These are phyloP conservation scores for Talinum fruticosum DNA, from an alignment of 148 eudicot genomes.

Conservation along the genomic window DNA sequence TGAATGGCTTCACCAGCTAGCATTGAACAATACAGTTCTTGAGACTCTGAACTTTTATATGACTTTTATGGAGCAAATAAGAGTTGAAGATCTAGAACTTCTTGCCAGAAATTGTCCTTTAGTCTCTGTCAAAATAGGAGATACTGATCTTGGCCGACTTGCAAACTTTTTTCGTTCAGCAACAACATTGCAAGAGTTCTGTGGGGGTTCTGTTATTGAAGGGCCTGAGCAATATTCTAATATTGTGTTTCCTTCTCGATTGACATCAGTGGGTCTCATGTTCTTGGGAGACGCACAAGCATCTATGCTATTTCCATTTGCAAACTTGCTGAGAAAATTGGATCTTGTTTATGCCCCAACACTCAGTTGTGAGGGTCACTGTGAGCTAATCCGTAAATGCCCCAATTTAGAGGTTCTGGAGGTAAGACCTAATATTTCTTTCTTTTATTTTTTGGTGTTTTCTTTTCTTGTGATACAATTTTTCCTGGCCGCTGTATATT, in stretches of 20 bases:
- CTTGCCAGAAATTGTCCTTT: constrained; percentile 77
- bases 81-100: constrained; percentile 58
- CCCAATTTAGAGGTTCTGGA: constrained; percentile 90
- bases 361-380: constrained; percentile 70
- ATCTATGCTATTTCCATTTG: constrained; percentile 62
- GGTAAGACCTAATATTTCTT: constrained; percentile 41
- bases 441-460: background rate
- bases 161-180: constrained; percentile 55
- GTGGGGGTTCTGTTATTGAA: constrained; percentile 69
- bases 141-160: constrained; percentile 62
- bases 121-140: constrained; percentile 66
- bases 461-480: background rate
- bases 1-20: constrained; percentile 83
- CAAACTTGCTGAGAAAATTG: constrained; percentile 57
- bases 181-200: constrained; percentile 66
- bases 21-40: constrained; percentile 63
- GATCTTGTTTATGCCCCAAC: constrained; percentile 80
- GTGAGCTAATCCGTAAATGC: constrained; percentile 65
- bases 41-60: constrained; percentile 77
- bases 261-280: constrained; percentile 62
- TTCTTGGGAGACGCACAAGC: constrained; percentile 58
- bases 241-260: constrained; percentile 51
- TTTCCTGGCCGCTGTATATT: background rate
- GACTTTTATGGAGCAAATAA: constrained; percentile 57
- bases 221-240: constrained; percentile 42